phyloP scores from a whole-genome alignment of 192 early-diverging fungal genomes.

The Podila minutissima region DNA sequence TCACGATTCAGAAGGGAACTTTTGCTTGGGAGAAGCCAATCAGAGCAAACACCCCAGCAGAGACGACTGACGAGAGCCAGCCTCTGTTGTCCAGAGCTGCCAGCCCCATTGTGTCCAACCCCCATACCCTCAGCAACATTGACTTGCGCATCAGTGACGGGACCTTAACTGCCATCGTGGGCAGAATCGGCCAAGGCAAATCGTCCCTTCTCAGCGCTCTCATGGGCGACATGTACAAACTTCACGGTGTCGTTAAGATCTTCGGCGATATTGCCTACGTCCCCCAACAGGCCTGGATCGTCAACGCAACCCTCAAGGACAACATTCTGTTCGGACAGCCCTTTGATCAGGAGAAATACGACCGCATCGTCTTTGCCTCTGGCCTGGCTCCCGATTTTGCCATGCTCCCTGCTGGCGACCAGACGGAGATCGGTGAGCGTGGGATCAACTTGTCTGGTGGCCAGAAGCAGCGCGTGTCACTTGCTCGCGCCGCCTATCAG shows the following conservation, averaged over 20 bases:
- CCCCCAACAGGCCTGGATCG: conserved; percentile 18
- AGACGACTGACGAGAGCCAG: not conserved
- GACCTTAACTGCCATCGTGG: conserved; percentile 10
- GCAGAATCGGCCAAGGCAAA: conserved; percentile 69
- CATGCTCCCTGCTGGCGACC: conserved; percentile 36
- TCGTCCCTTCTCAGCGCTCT: conserved; percentile 73
- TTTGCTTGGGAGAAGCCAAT: conserved; percentile 13
- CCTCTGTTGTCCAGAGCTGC: conserved; percentile 8
- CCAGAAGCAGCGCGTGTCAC: conserved; percentile 84
- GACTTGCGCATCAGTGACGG: conserved; percentile 37
- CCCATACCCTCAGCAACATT: conserved; percentile 19
- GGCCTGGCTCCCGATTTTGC: conserved; percentile 7
- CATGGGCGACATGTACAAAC: conserved; percentile 81
- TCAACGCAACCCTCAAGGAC: conserved; percentile 59
- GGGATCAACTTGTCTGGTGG: conserved; percentile 71
- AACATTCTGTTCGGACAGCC: conserved; percentile 83
- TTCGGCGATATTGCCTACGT: conserved; percentile 63
- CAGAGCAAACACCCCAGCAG: not conserved
- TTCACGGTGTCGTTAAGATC: conserved; percentile 60
- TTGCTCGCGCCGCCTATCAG: conserved; percentile 83
- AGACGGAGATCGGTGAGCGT: conserved; percentile 52
- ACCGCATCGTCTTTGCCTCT: conserved; percentile 9
- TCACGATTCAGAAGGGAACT: conserved; percentile 4
- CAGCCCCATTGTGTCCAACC: not conserved
- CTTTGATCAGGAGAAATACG: conserved; percentile 68